These are phyloP conservation scores for Lachancea waltii DNA, from an alignment of 805 yeast genomes.

Conservation along the genomic window DNA sequence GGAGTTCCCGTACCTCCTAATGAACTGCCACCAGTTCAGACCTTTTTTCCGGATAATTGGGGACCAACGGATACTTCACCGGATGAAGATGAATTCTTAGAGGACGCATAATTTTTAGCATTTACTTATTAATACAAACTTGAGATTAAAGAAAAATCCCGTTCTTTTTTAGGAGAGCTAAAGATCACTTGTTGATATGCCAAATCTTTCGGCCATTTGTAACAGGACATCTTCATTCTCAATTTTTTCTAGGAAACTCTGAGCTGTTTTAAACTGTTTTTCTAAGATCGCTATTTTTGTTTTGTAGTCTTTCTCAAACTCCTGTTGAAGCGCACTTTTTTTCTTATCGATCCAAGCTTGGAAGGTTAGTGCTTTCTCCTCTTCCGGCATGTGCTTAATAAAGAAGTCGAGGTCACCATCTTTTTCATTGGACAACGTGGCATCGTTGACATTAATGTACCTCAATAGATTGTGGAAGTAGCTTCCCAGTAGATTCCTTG, in stretches of 20 bases:
- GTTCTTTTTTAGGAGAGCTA: too few species aligned
- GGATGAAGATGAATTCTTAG: slow-evolving; percentile 22
- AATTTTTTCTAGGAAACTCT: slow-evolving; percentile 9
- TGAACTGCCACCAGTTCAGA: slow-evolving; percentile 5
- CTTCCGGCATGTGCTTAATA: slow-evolving; percentile 61
- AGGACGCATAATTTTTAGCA: slow-evolving; percentile 11
- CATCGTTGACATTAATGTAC: slow-evolving; percentile 25
- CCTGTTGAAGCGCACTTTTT: slow-evolving; percentile 41
- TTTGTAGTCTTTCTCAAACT: slow-evolving; percentile 43
- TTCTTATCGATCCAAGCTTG: slow-evolving; percentile 57
- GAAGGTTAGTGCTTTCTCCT: slow-evolving; percentile 63
- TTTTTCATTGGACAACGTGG: slow-evolving; percentile 41
- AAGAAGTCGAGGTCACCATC: slow-evolving; percentile 62
- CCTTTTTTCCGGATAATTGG: slow-evolving; percentile 4
- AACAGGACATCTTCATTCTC: slow-evolving; percentile 16
- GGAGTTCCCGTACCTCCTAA: slow-evolving; percentile 9
- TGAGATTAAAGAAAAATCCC: too few species aligned
- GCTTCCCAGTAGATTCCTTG: slow-evolving; percentile 14
- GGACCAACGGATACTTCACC: slow-evolving; percentile 17
- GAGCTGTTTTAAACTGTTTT: slow-evolving; percentile 16
- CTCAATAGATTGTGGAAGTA: slow-evolving; percentile 24
- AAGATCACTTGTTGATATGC: not conserved
- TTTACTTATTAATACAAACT: slow-evolving; percentile 2
- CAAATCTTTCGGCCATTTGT: slow-evolving; percentile 12
- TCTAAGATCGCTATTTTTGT: slow-evolving; percentile 42